Conservation (phyloP, 2,329 filamentous ascomycete species). For the Achaetomium macrosporum region DNA sequence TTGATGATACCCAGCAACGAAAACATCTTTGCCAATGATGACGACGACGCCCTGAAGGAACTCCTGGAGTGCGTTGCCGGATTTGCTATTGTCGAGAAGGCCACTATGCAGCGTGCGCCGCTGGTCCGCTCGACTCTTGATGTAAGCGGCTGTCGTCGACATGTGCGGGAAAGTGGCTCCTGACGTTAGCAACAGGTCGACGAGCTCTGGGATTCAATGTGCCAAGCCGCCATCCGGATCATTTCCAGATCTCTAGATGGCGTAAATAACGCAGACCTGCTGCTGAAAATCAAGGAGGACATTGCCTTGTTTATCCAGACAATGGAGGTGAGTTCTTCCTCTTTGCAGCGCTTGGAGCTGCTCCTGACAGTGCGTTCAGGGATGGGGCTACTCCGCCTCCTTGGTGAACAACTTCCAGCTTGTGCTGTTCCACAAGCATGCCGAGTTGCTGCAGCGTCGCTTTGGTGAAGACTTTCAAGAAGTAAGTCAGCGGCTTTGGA, state of each 20-base stretch:
- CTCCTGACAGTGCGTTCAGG: constrained; percentile 41
- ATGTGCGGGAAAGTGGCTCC: neutral
- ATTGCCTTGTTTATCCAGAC: constrained; percentile 95
- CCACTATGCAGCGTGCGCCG: constrained; percentile 80
- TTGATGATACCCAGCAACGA: constrained; percentile 73
- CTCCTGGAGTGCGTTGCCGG: constrained; percentile 90
- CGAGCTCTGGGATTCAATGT: constrained; percentile 98
- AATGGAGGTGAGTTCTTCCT: constrained; percentile 65
- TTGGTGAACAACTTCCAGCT: constrained; percentile 79
- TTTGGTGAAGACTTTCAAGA: constrained; percentile 97
- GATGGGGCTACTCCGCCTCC: constrained; percentile 82
- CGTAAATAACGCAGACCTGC: constrained; percentile 79
- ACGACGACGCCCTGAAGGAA: constrained; percentile 80
- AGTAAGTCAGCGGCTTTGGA: constrained; percentile 36
- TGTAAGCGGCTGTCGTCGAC: constrained; percentile 45
- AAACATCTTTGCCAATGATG: constrained; percentile 74
- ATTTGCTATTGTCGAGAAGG: constrained; percentile 93
- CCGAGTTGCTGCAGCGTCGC: constrained; percentile 78
- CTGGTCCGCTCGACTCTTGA: constrained; percentile 78
- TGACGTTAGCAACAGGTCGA: constrained; percentile 60
- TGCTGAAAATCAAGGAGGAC: constrained; percentile 92
- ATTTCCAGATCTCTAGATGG: constrained; percentile 73
- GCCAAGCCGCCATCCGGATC: constrained; percentile 74
- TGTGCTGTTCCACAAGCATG: constrained; percentile 90
- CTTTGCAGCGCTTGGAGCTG: neutral